These are phyloP conservation scores for Litsea cubeba DNA, from an alignment of 164 flowering plant species.

Conservation along the genomic window DNA sequence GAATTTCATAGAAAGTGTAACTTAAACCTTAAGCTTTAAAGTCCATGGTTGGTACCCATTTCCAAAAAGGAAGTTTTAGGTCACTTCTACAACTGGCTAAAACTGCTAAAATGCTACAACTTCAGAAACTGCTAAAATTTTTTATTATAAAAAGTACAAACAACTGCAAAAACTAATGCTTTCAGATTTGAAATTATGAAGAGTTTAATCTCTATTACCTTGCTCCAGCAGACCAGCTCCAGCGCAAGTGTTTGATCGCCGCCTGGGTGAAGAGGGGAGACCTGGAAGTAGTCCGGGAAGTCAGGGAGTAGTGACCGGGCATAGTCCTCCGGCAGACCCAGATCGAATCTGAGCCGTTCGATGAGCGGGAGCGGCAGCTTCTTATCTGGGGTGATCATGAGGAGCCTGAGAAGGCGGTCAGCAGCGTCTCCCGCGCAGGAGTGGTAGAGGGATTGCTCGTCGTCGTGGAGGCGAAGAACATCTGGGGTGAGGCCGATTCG, in stretches of 20 bases:
- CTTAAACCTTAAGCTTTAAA: too few relatives aligned
- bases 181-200: too few relatives aligned
- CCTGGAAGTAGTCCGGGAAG: constrained; percentile 76
- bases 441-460: constrained; percentile 46
- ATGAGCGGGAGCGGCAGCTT: constrained; percentile 49
- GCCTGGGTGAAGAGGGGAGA: constrained; percentile 25
- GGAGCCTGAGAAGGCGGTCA: constrained; percentile 57
- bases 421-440: constrained; percentile 43
- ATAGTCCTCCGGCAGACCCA: constrained; percentile 78
- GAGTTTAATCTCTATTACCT: too few relatives aligned
- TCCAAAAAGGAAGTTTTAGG: too few relatives aligned
- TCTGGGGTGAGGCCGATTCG: constrained; percentile 64
- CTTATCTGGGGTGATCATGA: constrained; percentile 55
- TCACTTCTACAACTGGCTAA: too few relatives aligned
- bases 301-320: constrained; percentile 40
- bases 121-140: too few relatives aligned
- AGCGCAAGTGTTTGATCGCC: constrained; percentile 25
- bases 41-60: too few relatives aligned
- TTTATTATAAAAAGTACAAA: too few relatives aligned
- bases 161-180: too few relatives aligned
- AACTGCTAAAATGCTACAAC: too few relatives aligned
- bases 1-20: too few relatives aligned
- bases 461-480: constrained; percentile 49
- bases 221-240: constrained; percentile 79
- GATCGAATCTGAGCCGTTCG: constrained; percentile 62